Evolutionary conservation across 805 yeast genomes (phyloP), one percentile per base, ranked within the genome.

Genomic region (Middelhovenomyces tepae): DNA sequence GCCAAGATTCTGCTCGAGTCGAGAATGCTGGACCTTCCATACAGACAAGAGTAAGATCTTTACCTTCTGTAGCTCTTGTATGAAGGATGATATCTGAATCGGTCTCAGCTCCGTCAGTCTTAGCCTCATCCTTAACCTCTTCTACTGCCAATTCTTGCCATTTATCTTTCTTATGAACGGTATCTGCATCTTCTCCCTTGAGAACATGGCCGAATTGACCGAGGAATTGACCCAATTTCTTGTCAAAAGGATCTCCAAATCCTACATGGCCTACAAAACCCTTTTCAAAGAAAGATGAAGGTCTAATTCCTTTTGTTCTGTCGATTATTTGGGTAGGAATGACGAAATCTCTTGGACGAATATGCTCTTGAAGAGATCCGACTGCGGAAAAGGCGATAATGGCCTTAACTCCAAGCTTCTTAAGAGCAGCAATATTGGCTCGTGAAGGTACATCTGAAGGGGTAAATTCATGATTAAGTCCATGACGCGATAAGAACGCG

Each of bases 1-100:
- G 60, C 54, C 71, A 72, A 9, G 96, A 86, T 62, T 91, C 99
- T 7, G 98, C 97, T 45, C 99, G 72, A 9, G 98, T 91, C 23
- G 93, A 78, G 59, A 91, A 91, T 31, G 91, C 95, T 3, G 99
- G 99, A 27, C 99, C 99, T 61, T 89, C 99, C 99, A 91, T 91
- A 59, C 98, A 91, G 42, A 91, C 71, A 25, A 91, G 74, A 5
- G 93, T 81, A 38, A 82, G 62, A 50, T 89, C 96, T 37, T 73
- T 76, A 36, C 72, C 73, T 45, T 75, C 78, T 32, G 84, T 63
- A 35, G 56, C 61, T 56, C 74, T 78, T 34, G 84, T 65, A 60
- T 81, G 94, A 58, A 87, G 60, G 28, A 57, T 59, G 56, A 74
- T 58, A 26, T 26, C 19, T 9, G 20, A 16, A n/a, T 16, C 29